phyloP scores from a whole-genome alignment of 2,329 filamentous ascomycete genomes.

The Scleromitrula shiraiana region DNA sequence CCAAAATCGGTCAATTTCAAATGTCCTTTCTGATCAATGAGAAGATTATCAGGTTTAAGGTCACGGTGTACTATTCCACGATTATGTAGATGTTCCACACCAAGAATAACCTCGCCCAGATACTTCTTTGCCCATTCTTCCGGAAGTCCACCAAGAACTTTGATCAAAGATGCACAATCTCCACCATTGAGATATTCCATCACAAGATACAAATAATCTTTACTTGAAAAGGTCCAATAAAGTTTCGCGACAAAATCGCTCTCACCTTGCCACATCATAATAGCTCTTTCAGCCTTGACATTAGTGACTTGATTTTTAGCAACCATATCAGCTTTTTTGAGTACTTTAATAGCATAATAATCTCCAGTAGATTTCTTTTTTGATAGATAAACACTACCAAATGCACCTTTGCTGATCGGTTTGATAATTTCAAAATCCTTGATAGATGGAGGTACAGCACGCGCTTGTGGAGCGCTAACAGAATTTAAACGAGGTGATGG shows the following conservation, averaged over 20 bases:
- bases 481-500: conserved; percentile 76
- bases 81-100: conserved; percentile 90
- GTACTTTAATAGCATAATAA: conserved; percentile 96
- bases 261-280: conserved; percentile 99
- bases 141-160: conserved; percentile 80
- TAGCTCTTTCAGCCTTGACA: conserved; percentile 94
- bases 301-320: conserved; percentile 99
- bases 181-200: conserved; percentile 99
- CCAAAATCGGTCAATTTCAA: conserved; percentile 97
- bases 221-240: conserved; percentile 99
- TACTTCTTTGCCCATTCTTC: conserved; percentile 99
- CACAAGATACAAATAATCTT: conserved; percentile 95
- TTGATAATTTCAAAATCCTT: conserved; percentile 99
- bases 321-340: conserved; percentile 99
- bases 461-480: conserved; percentile 70
- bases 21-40: conserved; percentile 95
- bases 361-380: conserved; percentile 99
- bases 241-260: conserved; percentile 98
- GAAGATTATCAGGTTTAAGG: conserved; percentile 90
- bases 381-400: conserved; percentile 93
- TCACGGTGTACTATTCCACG: conserved; percentile 95
- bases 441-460: conserved; percentile 88
- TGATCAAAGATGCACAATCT: conserved; percentile 93
- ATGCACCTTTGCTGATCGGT: conserved; percentile 96
- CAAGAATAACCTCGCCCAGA: conserved; percentile 90